Base-by-base conservation (phyloP, 371 early-diverging fungal species). In the Actinomortierella ambigua region DNA sequence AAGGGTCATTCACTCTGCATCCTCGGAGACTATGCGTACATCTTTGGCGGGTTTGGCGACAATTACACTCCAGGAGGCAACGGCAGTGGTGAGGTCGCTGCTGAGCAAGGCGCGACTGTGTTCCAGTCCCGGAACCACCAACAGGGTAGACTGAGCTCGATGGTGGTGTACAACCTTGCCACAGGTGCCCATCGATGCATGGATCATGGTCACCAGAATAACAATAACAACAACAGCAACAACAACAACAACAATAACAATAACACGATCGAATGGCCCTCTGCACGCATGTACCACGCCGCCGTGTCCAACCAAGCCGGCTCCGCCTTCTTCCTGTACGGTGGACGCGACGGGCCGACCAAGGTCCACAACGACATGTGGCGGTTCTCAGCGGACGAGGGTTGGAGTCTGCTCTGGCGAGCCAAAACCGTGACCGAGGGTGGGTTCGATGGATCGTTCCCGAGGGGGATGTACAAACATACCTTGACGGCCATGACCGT, bases 301-400 rank as follows among this genome's bases (percentile, higher is more conserved):
- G 64, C 63, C 0, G 60, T 29, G 0, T 41, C 63, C 1, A 60
- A 57, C 11, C 34, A 63, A 23, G 64, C 62, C 24, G 75, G 64
- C 3, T 46, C 63, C 1, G 50, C 67, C 0, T 56, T 73, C 15
- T 73, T 63, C 27, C 17, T 73, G 4, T 73, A 73, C 27, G 68
- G 75, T 20, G 75, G 75, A 0, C 60, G 75, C n/a, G 75, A 73
- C 42, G 75, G 75, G 1, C 75, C 75, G 9, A 63, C 56, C 28
- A 73, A 73, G 26, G 68, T 73, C 39, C 68, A 67, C 50, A 73
- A 73, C n/a, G 75, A 73, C 41, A 57, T 73, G 26, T 73, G 75
- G 75, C 23, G 60, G 40, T 73, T 53, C 50, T 53, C 67, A 2
- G 28, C 52, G 0, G 51, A 57, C 17, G 55, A 51, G 1, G 67